Base-by-base conservation (phyloP, 164 flowering plant species). In the Hamamelis virginiana region DNA sequence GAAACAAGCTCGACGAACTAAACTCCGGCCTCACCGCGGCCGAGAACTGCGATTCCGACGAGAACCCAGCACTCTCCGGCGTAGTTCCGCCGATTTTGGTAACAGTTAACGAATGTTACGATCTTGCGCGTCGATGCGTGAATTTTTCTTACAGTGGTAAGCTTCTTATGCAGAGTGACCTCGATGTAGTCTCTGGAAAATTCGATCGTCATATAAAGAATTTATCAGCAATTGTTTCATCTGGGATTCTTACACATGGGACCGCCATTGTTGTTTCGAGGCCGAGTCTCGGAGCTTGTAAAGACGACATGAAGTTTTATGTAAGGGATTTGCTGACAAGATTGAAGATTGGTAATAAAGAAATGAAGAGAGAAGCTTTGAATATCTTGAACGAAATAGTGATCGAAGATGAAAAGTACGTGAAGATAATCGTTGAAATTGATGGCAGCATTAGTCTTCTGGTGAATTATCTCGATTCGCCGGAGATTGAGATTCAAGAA, bases 131-230 rank as follows among this genome's bases (percentile, higher is more conserved):
- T 25, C 78, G 86, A 51, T 95, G 99, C 68, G 65, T 86, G 41
- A 84, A 87, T 66, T 71, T 83, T 18, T 78, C 90, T 3, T 95
- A 85, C 75, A 81, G 91, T 53, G 99, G 99, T 64, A 95, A 95
- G 87, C 87, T 95, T 13, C 81, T 87, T 46, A 95, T 91, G 99
- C 97, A 95, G 84, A 95, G 99, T 63, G 96, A 95, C 62, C 81
- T 95, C 45, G 94, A 91, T 72, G 73, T 83, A 16, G 13, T 87
- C 12, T 65, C 75, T 8, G 76, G 86, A 1, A 88, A 82, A 60
- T 72, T 95, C 51, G 92, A 85, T 16, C 22, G 27, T 22, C 94
- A 89, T 65, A 56, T 79, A 26, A 83, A 74, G 75, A 76, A 72
- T 15, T 81, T 95, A 12, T 69, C 80, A 15, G 85, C 77, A 57